Evolutionary conservation across 495 filamentous ascomycete genomes (phyloP).

Genomic region (Hypoxylon lienhwacheense): DNA sequence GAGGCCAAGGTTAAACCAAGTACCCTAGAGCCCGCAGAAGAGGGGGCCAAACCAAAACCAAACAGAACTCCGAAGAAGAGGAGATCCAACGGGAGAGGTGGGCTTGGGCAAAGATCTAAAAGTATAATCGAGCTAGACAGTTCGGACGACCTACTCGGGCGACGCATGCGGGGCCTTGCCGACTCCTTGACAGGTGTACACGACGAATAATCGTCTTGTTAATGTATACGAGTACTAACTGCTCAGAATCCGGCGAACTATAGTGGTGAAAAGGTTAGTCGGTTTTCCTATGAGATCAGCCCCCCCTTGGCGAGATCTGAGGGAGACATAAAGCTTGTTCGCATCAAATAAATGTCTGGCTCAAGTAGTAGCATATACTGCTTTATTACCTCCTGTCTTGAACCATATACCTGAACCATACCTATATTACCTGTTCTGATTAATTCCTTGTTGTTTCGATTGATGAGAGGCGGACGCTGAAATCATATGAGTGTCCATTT

Average conservation of each 20-base stretch:
- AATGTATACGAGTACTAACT: too few species aligned
- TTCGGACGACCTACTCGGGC: constrained; percentile 78
- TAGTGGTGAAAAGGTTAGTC: too few species aligned
- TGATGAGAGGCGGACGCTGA: too few species aligned
- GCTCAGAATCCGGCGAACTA: too few species aligned
- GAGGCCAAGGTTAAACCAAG: constrained; percentile 35
- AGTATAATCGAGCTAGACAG: constrained; percentile 76
- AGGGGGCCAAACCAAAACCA: constrained; percentile 22
- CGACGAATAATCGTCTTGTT: constrained; percentile 49
- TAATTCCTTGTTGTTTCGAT: too few species aligned
- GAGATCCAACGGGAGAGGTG: constrained; percentile 37
- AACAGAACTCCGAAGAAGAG: constrained; percentile 41
- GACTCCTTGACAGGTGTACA: constrained; percentile 74
- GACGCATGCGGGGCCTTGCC: constrained; percentile 83
- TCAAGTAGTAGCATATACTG: background rate
- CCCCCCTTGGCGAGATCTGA: background rate
- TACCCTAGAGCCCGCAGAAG: constrained; percentile 11
- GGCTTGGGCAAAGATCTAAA: constrained; percentile 47
- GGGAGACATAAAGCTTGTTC: background rate
- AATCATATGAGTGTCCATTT: too few species aligned
- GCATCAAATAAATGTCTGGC: background rate
- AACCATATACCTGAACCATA: too few species aligned
- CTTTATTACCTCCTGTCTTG: too few species aligned
- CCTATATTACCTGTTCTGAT: too few species aligned
- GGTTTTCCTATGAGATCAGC: background rate